phyloP scores from a whole-genome alignment of 371 early-diverging fungal species.

The Actinomortierella ambigua region DNA sequence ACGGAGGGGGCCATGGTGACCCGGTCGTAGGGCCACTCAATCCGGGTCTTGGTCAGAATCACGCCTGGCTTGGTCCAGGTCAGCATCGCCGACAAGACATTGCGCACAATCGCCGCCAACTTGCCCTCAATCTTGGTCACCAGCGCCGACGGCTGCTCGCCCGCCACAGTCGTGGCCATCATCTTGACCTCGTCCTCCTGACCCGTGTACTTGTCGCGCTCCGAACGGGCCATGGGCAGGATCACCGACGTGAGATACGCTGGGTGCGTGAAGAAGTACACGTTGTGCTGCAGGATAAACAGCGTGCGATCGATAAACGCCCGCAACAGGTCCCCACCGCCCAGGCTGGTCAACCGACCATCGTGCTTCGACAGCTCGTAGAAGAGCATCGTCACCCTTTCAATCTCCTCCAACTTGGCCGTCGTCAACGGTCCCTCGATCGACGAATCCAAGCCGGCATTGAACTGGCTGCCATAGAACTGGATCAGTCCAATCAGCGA shows the following conservation, averaged over 20 bases:
- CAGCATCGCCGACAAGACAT: constrained; percentile 35
- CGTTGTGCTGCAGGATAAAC: constrained; percentile 38
- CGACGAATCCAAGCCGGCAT: constrained; percentile 38
- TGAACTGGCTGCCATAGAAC: constrained; percentile 39
- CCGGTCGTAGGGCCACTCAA: constrained; percentile 43
- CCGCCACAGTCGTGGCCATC: not conserved
- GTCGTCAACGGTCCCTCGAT: constrained; percentile 37
- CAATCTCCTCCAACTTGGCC: constrained; percentile 46
- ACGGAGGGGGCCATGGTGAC: constrained; percentile 25
- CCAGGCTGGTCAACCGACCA: constrained; percentile 19
- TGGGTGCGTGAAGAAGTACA: constrained; percentile 38
- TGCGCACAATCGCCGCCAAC: constrained; percentile 39
- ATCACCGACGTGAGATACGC: constrained; percentile 28
- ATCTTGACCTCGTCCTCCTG: not conserved
- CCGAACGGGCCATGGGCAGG: constrained; percentile 22
- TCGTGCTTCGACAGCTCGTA: constrained; percentile 45
- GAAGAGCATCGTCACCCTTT: constrained; percentile 44
- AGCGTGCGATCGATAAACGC: constrained; percentile 39
- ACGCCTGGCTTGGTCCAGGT: constrained; percentile 41
- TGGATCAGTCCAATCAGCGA: constrained; percentile 38
- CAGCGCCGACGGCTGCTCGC: constrained; percentile 5
- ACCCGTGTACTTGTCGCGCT: constrained; percentile 31
- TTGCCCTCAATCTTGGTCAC: constrained; percentile 35
- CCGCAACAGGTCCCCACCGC: constrained; percentile 25
- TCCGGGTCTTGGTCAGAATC: constrained; percentile 32